Evolutionary conservation across 2,329 filamentous ascomycete genomes (phyloP).

Genomic region (Penicillium sp.): DNA sequence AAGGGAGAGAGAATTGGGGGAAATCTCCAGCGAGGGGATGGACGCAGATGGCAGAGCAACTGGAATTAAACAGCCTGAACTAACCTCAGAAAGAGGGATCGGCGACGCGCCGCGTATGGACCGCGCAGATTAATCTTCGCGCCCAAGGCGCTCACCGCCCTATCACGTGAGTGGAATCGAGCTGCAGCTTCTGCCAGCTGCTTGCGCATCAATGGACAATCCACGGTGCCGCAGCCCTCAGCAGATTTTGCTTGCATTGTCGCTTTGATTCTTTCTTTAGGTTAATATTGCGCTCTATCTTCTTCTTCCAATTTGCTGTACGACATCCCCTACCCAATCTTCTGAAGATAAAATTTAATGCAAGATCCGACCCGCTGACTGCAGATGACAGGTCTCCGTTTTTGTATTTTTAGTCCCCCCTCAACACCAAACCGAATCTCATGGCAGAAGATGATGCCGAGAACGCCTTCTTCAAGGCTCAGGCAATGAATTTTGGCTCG

Average conservation of each 20-base stretch:
- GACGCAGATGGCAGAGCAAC: constrained; percentile 22
- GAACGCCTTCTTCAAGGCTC: constrained; percentile 57
- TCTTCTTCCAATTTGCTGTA: neutral
- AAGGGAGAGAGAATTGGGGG: constrained; percentile 26
- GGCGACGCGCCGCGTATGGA: constrained; percentile 34
- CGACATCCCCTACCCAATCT: neutral
- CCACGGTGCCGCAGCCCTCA: neutral
- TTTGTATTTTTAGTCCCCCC: constrained; percentile 17
- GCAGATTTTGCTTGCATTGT: neutral
- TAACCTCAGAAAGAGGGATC: constrained; percentile 21
- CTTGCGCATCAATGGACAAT: constrained; percentile 5
- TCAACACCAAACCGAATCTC: constrained; percentile 23
- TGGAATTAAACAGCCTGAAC: constrained; percentile 25
- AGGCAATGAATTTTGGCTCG: constrained; percentile 49
- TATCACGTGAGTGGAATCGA: constrained; percentile 34
- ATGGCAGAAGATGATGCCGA: constrained; percentile 62
- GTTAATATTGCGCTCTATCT: neutral
- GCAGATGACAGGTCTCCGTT: constrained; percentile 4
- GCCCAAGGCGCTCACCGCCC: constrained; percentile 32
- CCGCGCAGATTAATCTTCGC: constrained; percentile 30
- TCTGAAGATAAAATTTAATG: neutral
- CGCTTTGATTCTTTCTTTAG: constrained; percentile 3
- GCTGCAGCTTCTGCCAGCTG: constrained; percentile 32
- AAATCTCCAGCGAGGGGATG: constrained; percentile 19
- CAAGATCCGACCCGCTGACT: constrained; percentile 11